Conservation (phyloP, 1,139 yeast genomes). For the Debaryomycetaceae sp. region DNA sequence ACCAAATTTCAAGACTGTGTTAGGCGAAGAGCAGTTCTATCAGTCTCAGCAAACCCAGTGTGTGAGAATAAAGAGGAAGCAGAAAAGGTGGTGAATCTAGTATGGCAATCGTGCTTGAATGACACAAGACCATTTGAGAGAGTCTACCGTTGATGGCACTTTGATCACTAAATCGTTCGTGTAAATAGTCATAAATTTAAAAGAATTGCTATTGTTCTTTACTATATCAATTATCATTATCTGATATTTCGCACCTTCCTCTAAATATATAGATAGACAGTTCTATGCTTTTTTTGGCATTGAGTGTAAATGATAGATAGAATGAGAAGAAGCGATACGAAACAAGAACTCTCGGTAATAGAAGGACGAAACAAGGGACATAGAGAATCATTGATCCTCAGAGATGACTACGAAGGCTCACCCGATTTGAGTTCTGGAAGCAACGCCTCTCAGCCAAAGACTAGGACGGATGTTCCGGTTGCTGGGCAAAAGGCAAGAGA, state of each 20-base stretch:
- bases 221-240: no score
- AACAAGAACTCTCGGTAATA: constrained; percentile 18
- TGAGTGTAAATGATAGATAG: background rate
- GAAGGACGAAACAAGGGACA: constrained; percentile 18
- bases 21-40: constrained; percentile 77
- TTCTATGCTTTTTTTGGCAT: no score
- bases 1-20: constrained; percentile 91
- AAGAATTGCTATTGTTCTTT: background rate
- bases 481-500: constrained; percentile 17
- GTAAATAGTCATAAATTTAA: background rate
- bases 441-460: constrained; percentile 27
- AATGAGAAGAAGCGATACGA: constrained; percentile 12
- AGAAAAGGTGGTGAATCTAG: constrained; percentile 72
- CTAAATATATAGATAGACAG: background rate
- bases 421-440: background rate
- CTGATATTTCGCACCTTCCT: background rate
- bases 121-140: constrained; percentile 96
- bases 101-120: constrained; percentile 88
- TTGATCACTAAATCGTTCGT: background rate
- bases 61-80: constrained; percentile 77
- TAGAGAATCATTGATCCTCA: constrained; percentile 18
- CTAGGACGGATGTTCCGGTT: constrained; percentile 21
- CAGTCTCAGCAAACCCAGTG: constrained; percentile 82
- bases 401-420: constrained; percentile 17
- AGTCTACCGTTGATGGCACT: constrained; percentile 49